Base-by-base conservation (phyloP, 305 asterid genomes). In the Coffea humblotiana region DNA sequence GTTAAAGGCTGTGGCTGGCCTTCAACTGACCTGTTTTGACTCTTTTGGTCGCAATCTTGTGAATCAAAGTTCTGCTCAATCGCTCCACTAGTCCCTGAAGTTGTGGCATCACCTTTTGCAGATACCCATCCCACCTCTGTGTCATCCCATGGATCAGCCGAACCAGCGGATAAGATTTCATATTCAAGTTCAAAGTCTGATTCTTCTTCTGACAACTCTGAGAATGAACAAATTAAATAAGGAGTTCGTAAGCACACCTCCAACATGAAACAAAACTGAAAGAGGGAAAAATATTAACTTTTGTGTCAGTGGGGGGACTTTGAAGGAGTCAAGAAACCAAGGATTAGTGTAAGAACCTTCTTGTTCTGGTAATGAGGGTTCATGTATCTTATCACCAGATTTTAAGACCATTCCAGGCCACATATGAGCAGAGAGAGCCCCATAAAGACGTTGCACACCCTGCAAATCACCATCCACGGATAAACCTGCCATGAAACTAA, bases 381-480 rank as follows among this genome's bases (percentile, higher is more conserved):
- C 90, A 37, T 78, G 82, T 74, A 94, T 91, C 88, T 83, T 96
- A 85, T 96, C 97, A 72, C 98, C 98, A 71, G 98, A 96, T 70
- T 91, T 96, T 85, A 96, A 86, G 81, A 92, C 79, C 99, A 96
- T 94, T 82, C 99, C 97, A 64, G 99, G 97, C 98, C 99, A 96
- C 97, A 94, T 91, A 84, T 92, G 93, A 81, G 99, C 97, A 80
- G 95, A 89, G 72, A 96, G 95, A 69, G 97, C 99, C 80, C 96
- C 98, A 80, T 75, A 88, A 78, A 95, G 89, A 73, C 99, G 90
- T 76, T 95, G 96, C 74, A 91, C 91, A 35, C 99, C 99, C 87
- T 94, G 99, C 37, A 96, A 92, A 88, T 94, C 99, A 25, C 98
- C 99, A 79, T 96, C 95, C 65, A 96, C 78, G 6, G 99, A 96